A percentile compares a stretch with the other conserved stretches of the same genome.
Conservation (phyloP, 208 protist species). For the Leishmania martiniquensis region DNA sequence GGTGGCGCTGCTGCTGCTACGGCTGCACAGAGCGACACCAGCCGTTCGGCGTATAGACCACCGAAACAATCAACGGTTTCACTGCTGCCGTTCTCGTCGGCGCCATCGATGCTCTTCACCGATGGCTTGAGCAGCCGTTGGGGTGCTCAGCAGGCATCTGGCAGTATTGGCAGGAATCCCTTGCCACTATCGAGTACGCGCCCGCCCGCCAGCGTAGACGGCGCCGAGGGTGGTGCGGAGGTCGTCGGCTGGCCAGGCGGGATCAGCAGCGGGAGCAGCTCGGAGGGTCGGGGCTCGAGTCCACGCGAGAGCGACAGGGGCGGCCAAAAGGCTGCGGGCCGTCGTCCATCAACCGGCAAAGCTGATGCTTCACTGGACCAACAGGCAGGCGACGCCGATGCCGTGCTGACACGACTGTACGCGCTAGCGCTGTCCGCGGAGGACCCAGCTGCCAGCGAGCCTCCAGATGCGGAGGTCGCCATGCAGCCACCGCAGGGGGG, state of each 20-base stretch:
- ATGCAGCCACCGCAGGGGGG: neutral
- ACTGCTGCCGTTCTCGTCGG: neutral
- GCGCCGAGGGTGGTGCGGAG: neutral
- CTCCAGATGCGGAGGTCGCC: neutral
- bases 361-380: neutral
- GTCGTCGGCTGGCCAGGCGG: neutral
- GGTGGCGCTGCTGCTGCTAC: neutral
- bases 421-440: slow-evolving; percentile 12
- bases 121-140: slow-evolving; percentile 4
- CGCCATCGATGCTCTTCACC: slow-evolving; percentile 10
- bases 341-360: neutral
- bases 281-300: slow-evolving; percentile 1
- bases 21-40: neutral
- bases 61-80: neutral
- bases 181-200: neutral
- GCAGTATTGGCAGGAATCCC: neutral
- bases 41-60: neutral
- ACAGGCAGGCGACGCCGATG: neutral
- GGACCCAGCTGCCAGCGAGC: neutral
- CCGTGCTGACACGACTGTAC: slow-evolving; percentile 30
- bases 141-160: neutral
- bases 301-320: neutral
- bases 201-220: neutral
- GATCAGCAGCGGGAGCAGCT: slow-evolving; percentile 6
- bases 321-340: neutral